These are phyloP conservation scores for Aspergillus ostianus DNA, from an alignment of 495 filamentous ascomycete species.

Conservation along the genomic window DNA sequence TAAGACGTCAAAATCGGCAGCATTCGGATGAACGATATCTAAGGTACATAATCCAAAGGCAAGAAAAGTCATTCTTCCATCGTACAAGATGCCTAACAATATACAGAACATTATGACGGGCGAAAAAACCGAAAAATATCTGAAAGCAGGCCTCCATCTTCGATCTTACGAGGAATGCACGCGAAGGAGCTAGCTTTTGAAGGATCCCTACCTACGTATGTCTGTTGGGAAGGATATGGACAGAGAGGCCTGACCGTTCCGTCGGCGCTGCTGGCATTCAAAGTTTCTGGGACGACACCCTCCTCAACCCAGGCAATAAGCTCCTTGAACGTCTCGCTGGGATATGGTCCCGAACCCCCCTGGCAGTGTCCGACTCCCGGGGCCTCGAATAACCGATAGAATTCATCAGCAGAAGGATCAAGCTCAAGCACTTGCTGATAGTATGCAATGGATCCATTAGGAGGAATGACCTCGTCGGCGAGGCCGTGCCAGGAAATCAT, in stretches of 20 bases:
- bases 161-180: too few species aligned
- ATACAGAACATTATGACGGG: not conserved
- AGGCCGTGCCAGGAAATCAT: slow-evolving; percentile 43
- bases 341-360: slow-evolving; percentile 22
- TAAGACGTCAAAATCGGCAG: too few species aligned
- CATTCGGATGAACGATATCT: not conserved
- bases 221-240: slow-evolving; percentile 11
- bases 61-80: not conserved
- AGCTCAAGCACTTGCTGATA: slow-evolving; percentile 16
- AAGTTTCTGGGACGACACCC: slow-evolving; percentile 20
- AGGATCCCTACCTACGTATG: slow-evolving; percentile 2
- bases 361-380: slow-evolving; percentile 35
- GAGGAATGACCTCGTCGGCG: slow-evolving; percentile 18
- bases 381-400: slow-evolving; percentile 25
- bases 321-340: slow-evolving; percentile 12
- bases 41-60: not conserved
- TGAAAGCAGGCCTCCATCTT: not conserved
- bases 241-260: slow-evolving; percentile 4
- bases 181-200: too few species aligned
- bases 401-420: slow-evolving; percentile 19
- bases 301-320: slow-evolving; percentile 34
- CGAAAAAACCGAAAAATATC: not conserved
- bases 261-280: slow-evolving; percentile 6
- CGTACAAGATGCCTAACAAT: not conserved
- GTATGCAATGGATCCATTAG: slow-evolving; percentile 17